Base-by-base conservation (phyloP, 1,284 basidiomycete species). In the Blastosporella zonata region DNA sequence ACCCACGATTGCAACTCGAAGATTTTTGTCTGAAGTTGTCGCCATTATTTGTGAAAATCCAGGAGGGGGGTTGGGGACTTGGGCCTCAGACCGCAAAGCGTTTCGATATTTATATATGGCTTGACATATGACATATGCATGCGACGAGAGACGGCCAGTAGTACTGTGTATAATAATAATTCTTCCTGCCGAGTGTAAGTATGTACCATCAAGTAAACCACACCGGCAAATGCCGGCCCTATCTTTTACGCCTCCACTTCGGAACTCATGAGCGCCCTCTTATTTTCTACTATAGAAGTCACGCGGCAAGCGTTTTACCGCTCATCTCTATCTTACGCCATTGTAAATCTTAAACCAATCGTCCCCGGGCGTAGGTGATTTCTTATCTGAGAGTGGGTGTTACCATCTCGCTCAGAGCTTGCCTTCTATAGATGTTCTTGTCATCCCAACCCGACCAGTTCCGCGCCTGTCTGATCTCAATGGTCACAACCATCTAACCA, bases 261-360 rank as follows among this genome's bases (percentile, higher is more conserved):
- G 8, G 6, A 1, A n/a, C 34, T 27, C 7, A 68, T 65, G 48
- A 62, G 67, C 46, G 62, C 67, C 25, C 62, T 88, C 23, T 65
- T 91, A 29, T 94, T 94, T 68, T 89, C 90, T 8, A 82, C 84
- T 0, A 87, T 93, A 49, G 90, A 93, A 57, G 90, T 94, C 9
- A 84, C 88, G 5, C 75, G 79, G 25, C 91, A 94, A 67, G 84
- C 79, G 0, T 96, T 97, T 69, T 88, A 87, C 62, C 77, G 81
- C 34, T 79, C 82, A 1, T 58, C 80, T 0, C 71, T 87, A 10
- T 82, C 87, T 0, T 87, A 82, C 62, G 93, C 89, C 3, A 87
- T 96, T 56, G 93, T 96, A 39, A 97, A 97, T 65, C 79, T 96
- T 54, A 96, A 93, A 61, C 93, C 94, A 1, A 83, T 97, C 55